Percentiles rank a stretch among this genome's conserved stretches.
These are phyloP conservation scores for Microbotryomycetes sp. DNA, from an alignment of 1,284 basidiomycete genomes.

Conservation along the genomic window DNA sequence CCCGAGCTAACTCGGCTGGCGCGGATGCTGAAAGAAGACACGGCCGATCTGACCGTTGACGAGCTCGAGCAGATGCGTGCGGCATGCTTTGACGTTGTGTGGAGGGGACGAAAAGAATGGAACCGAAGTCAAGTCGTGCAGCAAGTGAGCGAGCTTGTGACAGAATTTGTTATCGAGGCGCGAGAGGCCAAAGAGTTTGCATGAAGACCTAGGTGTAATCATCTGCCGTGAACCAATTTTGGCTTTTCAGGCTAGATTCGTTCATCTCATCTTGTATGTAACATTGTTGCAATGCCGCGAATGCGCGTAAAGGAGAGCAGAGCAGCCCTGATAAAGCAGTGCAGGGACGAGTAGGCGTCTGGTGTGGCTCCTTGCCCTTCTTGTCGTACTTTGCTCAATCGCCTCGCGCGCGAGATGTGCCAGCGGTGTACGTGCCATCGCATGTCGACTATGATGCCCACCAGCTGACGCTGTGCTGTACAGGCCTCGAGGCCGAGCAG, in stretches of 20 bases:
- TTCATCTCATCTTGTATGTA: too few species aligned
- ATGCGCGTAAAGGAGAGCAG: too few species aligned
- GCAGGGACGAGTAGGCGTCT: too few species aligned
- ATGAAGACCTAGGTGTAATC: neutral
- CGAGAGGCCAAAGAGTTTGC: constrained; percentile 5
- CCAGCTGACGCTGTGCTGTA: too few species aligned
- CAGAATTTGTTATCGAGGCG: constrained; percentile 33
- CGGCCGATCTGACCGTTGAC: constrained; percentile 63
- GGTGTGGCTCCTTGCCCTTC: too few species aligned
- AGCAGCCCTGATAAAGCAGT: too few species aligned
- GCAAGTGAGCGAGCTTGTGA: constrained; percentile 23
- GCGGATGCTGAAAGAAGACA: constrained; percentile 49
- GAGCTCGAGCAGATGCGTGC: constrained; percentile 90
- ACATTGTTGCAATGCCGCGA: too few species aligned
- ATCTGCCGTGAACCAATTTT: neutral
- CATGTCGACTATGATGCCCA: too few species aligned
- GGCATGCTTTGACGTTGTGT: constrained; percentile 67
- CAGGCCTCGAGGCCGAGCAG: neutral
- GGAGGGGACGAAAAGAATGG: constrained; percentile 76
- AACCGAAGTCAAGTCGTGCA: constrained; percentile 49
- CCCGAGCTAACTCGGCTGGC: constrained; percentile 48
- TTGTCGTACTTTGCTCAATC: too few species aligned
- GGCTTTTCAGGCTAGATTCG: too few species aligned
- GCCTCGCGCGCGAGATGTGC: too few species aligned
- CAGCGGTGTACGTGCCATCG: too few species aligned